Base-by-base conservation (phyloP, 2,329 filamentous ascomycete species). In the Talaromyces sp. region DNA sequence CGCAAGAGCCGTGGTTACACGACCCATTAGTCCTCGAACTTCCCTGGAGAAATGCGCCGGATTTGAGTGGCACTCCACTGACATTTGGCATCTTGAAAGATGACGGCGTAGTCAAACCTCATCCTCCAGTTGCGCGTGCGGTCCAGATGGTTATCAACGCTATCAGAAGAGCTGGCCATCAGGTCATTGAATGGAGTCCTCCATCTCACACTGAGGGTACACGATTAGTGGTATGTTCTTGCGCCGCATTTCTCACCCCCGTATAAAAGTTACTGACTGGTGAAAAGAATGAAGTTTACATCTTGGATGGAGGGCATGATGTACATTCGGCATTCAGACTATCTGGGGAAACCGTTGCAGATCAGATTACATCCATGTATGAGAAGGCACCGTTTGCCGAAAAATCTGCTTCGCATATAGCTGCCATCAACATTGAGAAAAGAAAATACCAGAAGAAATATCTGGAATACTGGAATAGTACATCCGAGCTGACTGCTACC, bases 21-120 rank as follows among this genome's bases (percentile, higher is more conserved):
- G 86, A 88, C 60, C 82, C 84, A 0, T 81, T 81, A 34, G 79
- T 83, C 47, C 70, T 86, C 0, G 83, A 83, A 0, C 80, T 86
- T 3, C 82, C 83, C 0, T 88, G 85, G 85, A 75, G 82, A n/a
- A 64, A 63, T 29, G 7, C 25, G 61, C 54, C 63, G 27, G 65
- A 67, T 43, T 19, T 67, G 34, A 59, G 29, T 13, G 51, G 54
- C 15, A 63, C 45, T 29, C 61, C 54, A 11, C 63, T 67, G 5
- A 65, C 62, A 6, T 40, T 67, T 25, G 65, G 65, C 15, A 61
- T 67, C 43, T 53, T 45, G 17, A 62, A 63, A 19, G 60, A 60
- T 45, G 58, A 68, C 25, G 63, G 63, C 5, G 13, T 59, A 11
- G 63, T 65, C 25, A 53, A 43, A 6, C 63, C 63, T n/a, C 63